Evolutionary conservation across 108 stramenopile genomes (phyloP).

Genomic region (Phaeodactylum tricornutum): DNA sequence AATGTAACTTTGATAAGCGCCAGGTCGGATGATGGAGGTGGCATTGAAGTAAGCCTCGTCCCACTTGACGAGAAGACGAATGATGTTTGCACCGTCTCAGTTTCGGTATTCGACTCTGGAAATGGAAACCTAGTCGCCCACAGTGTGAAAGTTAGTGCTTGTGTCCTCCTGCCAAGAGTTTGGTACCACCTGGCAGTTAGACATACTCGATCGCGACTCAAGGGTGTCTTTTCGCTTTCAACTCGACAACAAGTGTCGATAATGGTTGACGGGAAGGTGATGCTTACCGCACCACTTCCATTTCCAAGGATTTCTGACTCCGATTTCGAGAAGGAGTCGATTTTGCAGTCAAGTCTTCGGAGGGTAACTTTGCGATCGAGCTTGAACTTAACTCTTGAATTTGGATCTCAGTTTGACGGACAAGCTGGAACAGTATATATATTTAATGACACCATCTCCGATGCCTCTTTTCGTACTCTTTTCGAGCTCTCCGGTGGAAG

Average conservation of each 20-base stretch:
- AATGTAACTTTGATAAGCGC: constrained; percentile 27
- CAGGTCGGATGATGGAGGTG: constrained; percentile 28
- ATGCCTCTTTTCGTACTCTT: constrained; percentile 55
- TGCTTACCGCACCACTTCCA: constrained; percentile 46
- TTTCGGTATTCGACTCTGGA: constrained; percentile 36
- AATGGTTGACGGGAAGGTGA: constrained; percentile 67
- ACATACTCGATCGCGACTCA: constrained; percentile 46
- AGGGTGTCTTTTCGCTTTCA: constrained; percentile 47
- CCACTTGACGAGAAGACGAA: constrained; percentile 13
- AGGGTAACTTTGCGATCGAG: constrained; percentile 10
- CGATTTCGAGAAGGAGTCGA: not conserved
- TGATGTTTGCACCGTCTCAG: constrained; percentile 11
- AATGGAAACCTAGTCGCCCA: constrained; percentile 8
- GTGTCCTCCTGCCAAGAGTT: constrained; percentile 51
- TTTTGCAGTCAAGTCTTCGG: no score
- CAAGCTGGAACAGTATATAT: constrained; percentile 58
- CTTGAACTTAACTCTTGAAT: constrained; percentile 18
- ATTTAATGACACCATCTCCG: constrained; percentile 54
- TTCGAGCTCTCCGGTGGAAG: constrained; percentile 37
- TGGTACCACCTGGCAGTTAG: constrained; percentile 79
- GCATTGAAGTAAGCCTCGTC: constrained; percentile 47
- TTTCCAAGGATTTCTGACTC: constrained; percentile 34
- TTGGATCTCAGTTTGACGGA: constrained; percentile 54
- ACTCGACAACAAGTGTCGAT: constrained; percentile 60
- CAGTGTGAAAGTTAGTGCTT: constrained; percentile 37